A percentile compares a stretch with the other conserved stretches of the same genome.
Evolutionary conservation across 1,139 yeast species (phyloP).

Genomic region (Magnusiomyces sp.): DNA sequence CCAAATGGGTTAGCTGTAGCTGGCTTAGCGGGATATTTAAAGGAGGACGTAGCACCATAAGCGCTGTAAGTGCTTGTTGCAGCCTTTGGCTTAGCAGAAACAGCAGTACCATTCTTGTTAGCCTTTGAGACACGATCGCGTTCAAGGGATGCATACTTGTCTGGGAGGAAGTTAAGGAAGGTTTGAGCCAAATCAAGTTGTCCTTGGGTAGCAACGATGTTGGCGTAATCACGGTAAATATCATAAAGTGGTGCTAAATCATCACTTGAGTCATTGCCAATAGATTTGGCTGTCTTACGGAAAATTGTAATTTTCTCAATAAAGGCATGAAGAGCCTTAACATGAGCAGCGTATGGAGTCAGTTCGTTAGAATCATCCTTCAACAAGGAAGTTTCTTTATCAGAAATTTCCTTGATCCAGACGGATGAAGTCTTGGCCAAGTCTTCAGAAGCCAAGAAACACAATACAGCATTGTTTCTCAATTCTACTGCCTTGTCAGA

Average conservation of each 20-base stretch:
- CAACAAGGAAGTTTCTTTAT: constrained; percentile 46
- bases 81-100: constrained; percentile 9
- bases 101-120: constrained; percentile 15
- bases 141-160: constrained; percentile 50
- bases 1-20: constrained; percentile 8
- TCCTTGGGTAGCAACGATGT: constrained; percentile 73
- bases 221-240: constrained; percentile 68
- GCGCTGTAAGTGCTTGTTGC: constrained; percentile 7
- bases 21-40: neutral
- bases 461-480: constrained; percentile 67
- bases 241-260: constrained; percentile 44
- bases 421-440: constrained; percentile 69
- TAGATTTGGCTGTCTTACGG: constrained; percentile 36
- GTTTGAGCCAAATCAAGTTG: constrained; percentile 72
- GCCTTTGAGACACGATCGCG: constrained; percentile 75
- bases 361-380: constrained; percentile 35
- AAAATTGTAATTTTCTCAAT: constrained; percentile 78
- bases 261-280: constrained; percentile 24
- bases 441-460: constrained; percentile 76
- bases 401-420: constrained; percentile 74
- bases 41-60: neutral
- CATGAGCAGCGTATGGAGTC: constrained; percentile 79
- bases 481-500: constrained; percentile 28
- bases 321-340: constrained; percentile 70
- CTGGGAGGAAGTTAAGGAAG: constrained; percentile 65